A percentile compares a stretch with the other conserved stretches of the same genome.
Conservation (phyloP, 2,329 filamentous ascomycete genomes). For the Fusarium marasasianum region DNA sequence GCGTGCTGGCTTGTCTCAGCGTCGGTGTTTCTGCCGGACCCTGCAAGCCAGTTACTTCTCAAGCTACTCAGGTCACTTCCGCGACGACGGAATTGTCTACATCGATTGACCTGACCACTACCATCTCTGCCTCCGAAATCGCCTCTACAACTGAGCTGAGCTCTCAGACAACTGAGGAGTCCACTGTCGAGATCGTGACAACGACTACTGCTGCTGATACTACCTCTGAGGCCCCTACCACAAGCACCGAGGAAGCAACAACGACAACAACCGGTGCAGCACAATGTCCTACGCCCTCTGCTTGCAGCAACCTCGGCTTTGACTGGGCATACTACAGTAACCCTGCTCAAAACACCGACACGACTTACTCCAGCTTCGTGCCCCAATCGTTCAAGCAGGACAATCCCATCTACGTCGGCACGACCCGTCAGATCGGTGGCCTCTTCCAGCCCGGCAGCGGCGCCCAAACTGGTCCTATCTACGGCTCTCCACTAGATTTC, state of each 20-base stretch:
- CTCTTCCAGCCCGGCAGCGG: not conserved
- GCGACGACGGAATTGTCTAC: not conserved
- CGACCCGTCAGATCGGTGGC: not conserved
- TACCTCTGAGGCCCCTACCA: not conserved
- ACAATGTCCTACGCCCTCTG: not conserved
- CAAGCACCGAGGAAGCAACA: not conserved
- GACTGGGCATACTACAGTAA: slow-evolving; percentile 13
- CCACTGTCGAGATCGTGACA: not conserved
- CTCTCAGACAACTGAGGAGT: not conserved
- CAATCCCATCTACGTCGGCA: not conserved
- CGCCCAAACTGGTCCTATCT: fast-evolving
- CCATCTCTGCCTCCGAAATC: not conserved
- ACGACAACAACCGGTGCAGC: not conserved
- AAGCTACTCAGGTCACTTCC: not conserved
- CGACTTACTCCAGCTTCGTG: not conserved
- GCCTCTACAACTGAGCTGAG: not conserved
- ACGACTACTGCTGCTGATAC: not conserved
- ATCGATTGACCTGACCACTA: not conserved
- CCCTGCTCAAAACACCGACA: not conserved
- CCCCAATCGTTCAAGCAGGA: not conserved
- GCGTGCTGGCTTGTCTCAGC: not conserved
- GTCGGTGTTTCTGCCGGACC: not conserved
- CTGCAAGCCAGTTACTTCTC: slow-evolving; percentile 1
- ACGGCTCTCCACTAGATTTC: not conserved
- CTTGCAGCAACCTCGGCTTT: not conserved